These are phyloP conservation scores for Medicago truncatula DNA, from an alignment of 306 rosid genomes.

Conservation along the genomic window MtrunA17r5.0-ANR NC_053044.1:57422501-57423000, in stretches of 20 bases:
- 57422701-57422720: slow-evolving; percentile 37
- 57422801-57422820: slow-evolving; percentile 8
- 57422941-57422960: slow-evolving; percentile 10
- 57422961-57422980: background rate
- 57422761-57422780: slow-evolving; percentile 4
- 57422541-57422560: slow-evolving; percentile 87
- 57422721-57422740: slow-evolving; percentile 23
- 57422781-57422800: slow-evolving; percentile 8
- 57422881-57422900: slow-evolving; percentile 18
- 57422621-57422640: slow-evolving; percentile 35
- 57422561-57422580: slow-evolving; percentile 75
- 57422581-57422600: slow-evolving; percentile 72
- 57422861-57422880: slow-evolving; percentile 31
- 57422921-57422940: slow-evolving; percentile 23
- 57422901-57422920: slow-evolving; percentile 20
- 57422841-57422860: slow-evolving; percentile 20
- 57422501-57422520: slow-evolving; percentile 96
- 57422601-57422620: slow-evolving; percentile 34
- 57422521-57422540: slow-evolving; percentile 98
- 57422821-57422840: slow-evolving; percentile 25
- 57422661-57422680: slow-evolving; percentile 25
- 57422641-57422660: slow-evolving; percentile 23
- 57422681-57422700: slow-evolving; percentile 35
- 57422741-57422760: slow-evolving; percentile 25
- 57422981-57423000: background rate